Conservation (phyloP, 192 early-diverging fungal species). For the Mortierella hygrophila region DNA sequence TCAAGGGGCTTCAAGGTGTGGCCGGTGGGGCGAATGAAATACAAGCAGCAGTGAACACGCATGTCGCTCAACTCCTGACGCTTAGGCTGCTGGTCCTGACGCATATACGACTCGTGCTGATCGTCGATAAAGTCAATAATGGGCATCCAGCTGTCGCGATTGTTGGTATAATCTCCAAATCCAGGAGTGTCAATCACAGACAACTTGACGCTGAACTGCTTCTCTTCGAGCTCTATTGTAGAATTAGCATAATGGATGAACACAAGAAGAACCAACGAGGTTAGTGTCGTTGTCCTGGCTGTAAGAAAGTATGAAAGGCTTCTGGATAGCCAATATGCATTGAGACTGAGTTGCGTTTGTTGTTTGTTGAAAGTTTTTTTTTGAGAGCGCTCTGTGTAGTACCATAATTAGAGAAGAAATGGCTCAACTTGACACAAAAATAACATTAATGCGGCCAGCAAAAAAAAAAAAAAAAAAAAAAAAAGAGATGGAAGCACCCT, state of each 20-base stretch:
- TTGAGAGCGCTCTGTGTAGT: constrained; percentile 31
- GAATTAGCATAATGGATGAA: background rate
- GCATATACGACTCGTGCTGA: constrained; percentile 95
- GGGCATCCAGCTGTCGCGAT: constrained; percentile 97
- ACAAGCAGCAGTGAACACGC: constrained; percentile 97
- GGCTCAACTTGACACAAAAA: constrained; percentile 8
- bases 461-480: background rate
- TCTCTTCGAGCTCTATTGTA: constrained; percentile 90
- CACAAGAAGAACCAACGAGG: background rate
- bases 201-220: constrained; percentile 97
- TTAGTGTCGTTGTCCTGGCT: background rate
- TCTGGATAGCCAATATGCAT: background rate
- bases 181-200: constrained; percentile 94
- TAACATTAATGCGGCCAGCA: background rate
- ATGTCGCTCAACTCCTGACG: constrained; percentile 92
- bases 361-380: background rate
- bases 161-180: constrained; percentile 93
- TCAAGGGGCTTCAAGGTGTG: constrained; percentile 95
- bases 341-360: background rate
- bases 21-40: constrained; percentile 98
- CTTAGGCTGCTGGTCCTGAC: constrained; percentile 89
- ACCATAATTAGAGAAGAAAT: constrained; percentile 31
- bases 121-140: constrained; percentile 99
- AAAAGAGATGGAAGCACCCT: background rate
- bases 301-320: background rate